Evolutionary conservation across 1,284 basidiomycete genomes (phyloP).

Genomic region (Malassezia nana): DNA sequence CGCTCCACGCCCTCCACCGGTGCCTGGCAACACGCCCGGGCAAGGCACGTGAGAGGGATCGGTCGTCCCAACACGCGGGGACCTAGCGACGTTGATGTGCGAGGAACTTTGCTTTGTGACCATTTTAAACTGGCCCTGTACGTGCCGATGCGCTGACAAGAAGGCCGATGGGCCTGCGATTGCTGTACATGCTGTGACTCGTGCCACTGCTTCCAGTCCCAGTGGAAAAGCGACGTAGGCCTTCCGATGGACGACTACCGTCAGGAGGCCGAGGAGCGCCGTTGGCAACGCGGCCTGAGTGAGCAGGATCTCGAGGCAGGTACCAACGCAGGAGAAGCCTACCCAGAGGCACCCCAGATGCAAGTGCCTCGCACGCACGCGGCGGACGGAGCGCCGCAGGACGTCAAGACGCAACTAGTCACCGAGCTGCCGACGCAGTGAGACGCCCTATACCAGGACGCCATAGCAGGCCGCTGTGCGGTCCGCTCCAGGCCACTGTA

Average conservation of each 20-base stretch:
- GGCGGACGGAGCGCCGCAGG: neutral
- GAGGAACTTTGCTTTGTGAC: neutral
- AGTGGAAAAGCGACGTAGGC: constrained; percentile 6
- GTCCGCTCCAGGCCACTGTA: constrained; percentile 47
- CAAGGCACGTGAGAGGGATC: too few species aligned
- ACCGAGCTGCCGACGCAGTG: neutral
- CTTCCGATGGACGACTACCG: constrained; percentile 15
- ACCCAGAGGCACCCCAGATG: constrained; percentile 11
- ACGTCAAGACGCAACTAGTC: neutral
- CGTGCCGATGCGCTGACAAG: neutral
- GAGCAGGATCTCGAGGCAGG: neutral
- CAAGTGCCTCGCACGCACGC: neutral
- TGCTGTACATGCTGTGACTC: constrained; percentile 3
- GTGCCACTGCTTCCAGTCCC: constrained; percentile 3
- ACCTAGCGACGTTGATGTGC: too few species aligned
- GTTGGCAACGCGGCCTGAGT: neutral
- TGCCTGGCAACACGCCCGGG: too few species aligned
- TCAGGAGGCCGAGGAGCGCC: constrained; percentile 8
- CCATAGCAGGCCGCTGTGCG: constrained; percentile 5
- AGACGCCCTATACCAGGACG: neutral
- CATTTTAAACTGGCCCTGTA: neutral
- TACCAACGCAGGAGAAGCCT: neutral
- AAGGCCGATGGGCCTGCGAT: neutral
- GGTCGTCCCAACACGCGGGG: too few species aligned
- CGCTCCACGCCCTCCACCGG: too few species aligned